Conservation (phyloP, 2,329 filamentous ascomycete species). For the Arthrobotrys sphaeroides region DNA sequence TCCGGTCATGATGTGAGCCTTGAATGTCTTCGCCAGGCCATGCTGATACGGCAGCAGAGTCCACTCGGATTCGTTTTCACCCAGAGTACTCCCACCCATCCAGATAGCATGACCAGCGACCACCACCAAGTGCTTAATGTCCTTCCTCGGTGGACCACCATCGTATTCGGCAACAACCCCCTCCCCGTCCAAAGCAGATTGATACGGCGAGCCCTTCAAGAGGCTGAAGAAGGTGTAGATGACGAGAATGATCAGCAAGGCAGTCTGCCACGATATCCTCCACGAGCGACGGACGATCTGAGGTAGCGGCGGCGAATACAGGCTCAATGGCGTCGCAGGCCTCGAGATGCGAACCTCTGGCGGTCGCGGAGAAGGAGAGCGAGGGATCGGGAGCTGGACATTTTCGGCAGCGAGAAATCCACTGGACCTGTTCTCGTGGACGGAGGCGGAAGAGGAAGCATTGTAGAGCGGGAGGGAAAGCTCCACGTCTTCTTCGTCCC, state of each 20-base stretch:
- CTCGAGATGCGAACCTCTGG: conserved; percentile 23
- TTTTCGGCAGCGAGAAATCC: conserved; percentile 34
- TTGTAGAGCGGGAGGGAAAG: conserved; percentile 43
- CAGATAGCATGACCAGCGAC: conserved; percentile 58
- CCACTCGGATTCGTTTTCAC: conserved; percentile 56
- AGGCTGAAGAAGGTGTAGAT: conserved; percentile 24
- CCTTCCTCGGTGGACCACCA: conserved; percentile 33
- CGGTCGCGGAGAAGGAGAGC: conserved; percentile 38
- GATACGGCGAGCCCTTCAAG: background rate
- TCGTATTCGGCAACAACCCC: conserved; percentile 34
- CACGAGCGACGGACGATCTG: conserved; percentile 22
- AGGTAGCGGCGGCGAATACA: conserved; percentile 11
- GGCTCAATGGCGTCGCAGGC: conserved; percentile 19
- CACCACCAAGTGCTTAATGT: conserved; percentile 55
- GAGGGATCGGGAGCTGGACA: conserved; percentile 28
- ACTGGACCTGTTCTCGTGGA: conserved; percentile 45
- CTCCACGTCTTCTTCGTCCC: conserved; percentile 42
- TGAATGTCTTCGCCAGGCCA: conserved; percentile 80
- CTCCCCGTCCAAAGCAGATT: background rate
- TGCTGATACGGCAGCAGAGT: conserved; percentile 65
- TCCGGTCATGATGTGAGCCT: conserved; percentile 76
- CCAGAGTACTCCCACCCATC: conserved; percentile 55
- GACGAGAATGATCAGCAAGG: conserved; percentile 8
- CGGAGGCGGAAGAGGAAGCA: background rate
- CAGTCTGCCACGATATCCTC: conserved; percentile 40